These are phyloP conservation scores for Cercospora brassicicola DNA, from an alignment of 2,329 filamentous ascomycete genomes.

Conservation along the genomic window DNA sequence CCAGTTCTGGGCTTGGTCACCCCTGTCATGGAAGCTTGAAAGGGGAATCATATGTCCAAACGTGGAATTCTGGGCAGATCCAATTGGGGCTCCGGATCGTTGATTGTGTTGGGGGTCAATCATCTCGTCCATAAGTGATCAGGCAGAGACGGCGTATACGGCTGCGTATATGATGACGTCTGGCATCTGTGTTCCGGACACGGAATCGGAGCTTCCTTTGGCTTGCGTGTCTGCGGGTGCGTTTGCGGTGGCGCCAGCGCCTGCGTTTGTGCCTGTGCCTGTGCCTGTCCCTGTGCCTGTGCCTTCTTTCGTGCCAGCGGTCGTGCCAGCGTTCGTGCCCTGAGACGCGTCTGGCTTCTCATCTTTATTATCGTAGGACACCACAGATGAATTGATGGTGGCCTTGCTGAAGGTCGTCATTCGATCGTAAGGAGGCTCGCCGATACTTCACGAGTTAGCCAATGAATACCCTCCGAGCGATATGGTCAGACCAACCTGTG, in stretches of 20 bases:
- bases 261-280: background rate
- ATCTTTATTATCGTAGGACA: conserved; percentile 17
- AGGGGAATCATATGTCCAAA: background rate
- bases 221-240: background rate
- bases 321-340: background rate
- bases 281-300: background rate
- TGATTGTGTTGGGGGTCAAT: background rate
- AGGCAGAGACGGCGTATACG: conserved; percentile 21
- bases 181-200: conserved; percentile 20
- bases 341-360: background rate
- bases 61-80: background rate
- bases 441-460: conserved; percentile 29
- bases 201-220: background rate
- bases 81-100: background rate
- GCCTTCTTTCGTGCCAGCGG: background rate
- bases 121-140: background rate
- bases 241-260: background rate
- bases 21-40: background rate
- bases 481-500: conserved; percentile 28
- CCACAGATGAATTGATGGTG: conserved; percentile 18
- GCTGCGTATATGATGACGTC: conserved; percentile 19
- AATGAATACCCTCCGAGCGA: background rate
- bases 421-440: conserved; percentile 34
- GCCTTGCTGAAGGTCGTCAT: conserved; percentile 33
- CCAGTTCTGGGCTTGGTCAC: background rate